Evolutionary conservation across 1,284 basidiomycete species (phyloP).

Genomic region (Cystobasidium slooffiae): DNA sequence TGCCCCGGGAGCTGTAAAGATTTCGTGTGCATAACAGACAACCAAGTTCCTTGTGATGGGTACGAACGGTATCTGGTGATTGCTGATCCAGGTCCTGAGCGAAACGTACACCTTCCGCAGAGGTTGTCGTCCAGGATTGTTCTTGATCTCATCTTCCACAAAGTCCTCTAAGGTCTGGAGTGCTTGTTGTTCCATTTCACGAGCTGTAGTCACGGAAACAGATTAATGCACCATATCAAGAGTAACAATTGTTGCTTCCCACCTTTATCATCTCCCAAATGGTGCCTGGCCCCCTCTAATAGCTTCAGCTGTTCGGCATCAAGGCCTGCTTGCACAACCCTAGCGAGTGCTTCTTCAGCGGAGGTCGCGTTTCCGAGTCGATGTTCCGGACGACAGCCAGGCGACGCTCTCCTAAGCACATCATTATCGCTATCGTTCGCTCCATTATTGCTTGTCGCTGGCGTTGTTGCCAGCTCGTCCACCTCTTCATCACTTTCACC

Average conservation of each 20-base stretch:
- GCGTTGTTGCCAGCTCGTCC: constrained; percentile 3
- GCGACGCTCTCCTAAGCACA: not conserved
- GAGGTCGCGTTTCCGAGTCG: not conserved
- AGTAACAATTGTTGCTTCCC: not conserved
- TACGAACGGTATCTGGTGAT: not conserved
- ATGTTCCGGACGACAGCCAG: not conserved
- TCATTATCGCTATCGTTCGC: not conserved
- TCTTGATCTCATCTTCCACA: not conserved
- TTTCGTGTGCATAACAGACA: not conserved
- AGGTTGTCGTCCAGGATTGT: not conserved
- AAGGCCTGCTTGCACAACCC: constrained; percentile 1
- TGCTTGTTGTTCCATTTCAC: constrained; percentile 3
- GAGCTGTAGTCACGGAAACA: not conserved
- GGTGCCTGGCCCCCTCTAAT: not conserved
- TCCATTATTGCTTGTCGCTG: not conserved
- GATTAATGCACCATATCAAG: not conserved
- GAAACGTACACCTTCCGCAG: not conserved
- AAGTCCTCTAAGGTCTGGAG: not conserved
- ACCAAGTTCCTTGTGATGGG: not conserved
- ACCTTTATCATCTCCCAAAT: constrained; percentile 7
- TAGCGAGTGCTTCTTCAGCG: not conserved
- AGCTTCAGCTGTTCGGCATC: not conserved
- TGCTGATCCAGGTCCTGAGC: not conserved
- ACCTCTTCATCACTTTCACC: constrained; percentile 1
- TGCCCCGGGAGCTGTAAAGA: not conserved